phyloP scores from a whole-genome alignment of 1,284 basidiomycete genomes.

The Apiotrichum sp. region DNA sequence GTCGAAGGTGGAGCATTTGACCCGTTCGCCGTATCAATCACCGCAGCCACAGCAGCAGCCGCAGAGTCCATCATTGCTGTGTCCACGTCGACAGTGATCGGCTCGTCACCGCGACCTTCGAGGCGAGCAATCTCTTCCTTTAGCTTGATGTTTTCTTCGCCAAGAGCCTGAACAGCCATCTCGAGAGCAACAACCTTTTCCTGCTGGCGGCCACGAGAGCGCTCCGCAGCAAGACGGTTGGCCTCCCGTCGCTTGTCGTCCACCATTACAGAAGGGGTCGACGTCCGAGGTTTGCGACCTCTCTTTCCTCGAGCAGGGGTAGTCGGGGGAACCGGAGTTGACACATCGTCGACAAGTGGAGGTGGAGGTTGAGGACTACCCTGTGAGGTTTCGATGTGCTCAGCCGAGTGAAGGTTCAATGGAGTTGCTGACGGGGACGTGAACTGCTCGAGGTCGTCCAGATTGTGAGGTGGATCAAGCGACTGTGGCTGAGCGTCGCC shows the following conservation, averaged over 20 bases:
- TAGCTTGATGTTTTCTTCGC: constrained; percentile 38
- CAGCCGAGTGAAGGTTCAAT: too few species aligned
- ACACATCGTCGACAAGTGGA: too few species aligned
- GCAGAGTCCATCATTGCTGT: not conserved
- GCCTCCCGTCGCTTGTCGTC: constrained; percentile 41
- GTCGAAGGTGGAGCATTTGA: not conserved
- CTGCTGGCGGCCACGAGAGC: constrained; percentile 33
- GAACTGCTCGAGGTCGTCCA: too few species aligned
- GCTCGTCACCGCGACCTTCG: constrained; percentile 14
- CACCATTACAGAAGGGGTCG: constrained; percentile 15
- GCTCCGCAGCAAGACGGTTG: constrained; percentile 45
- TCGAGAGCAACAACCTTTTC: constrained; percentile 37
- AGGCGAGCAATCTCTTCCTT: constrained; percentile 33
- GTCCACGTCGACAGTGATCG: not conserved
- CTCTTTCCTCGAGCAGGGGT: not conserved
- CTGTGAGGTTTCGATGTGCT: too few species aligned
- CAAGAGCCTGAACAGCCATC: constrained; percentile 27
- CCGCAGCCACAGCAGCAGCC: not conserved
- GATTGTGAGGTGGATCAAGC: too few species aligned
- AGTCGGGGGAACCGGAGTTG: not conserved
- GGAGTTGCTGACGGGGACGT: not conserved
- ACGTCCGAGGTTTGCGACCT: not conserved
- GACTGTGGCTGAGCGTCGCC: too few species aligned
- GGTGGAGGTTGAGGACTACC: too few species aligned
- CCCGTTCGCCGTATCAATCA: constrained; percentile 6